phyloP scores from a whole-genome alignment of 805 yeast genomes.

The Zygoascus ofunaensis region DNA sequence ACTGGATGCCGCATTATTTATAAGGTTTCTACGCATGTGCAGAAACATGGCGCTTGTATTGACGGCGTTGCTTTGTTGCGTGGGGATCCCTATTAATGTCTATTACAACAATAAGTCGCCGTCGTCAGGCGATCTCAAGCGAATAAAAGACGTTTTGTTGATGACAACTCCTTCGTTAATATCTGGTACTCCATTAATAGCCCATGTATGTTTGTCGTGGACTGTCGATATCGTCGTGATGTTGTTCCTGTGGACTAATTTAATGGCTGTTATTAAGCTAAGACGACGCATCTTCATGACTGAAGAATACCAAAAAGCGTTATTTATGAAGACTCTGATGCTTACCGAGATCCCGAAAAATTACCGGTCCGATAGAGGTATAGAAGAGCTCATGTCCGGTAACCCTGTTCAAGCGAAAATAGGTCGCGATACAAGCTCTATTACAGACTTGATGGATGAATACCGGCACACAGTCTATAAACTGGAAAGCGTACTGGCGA shows the following conservation, averaged over 20 bases:
- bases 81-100: slow-evolving; percentile 32
- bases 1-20: slow-evolving; percentile 29
- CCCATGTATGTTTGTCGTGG: slow-evolving; percentile 30
- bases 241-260: slow-evolving; percentile 23
- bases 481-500: slow-evolving; percentile 24
- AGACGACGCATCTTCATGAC: slow-evolving; percentile 19
- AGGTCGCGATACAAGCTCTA: slow-evolving; percentile 23
- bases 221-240: slow-evolving; percentile 22
- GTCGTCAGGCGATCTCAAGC: slow-evolving; percentile 19
- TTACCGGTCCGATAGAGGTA: slow-evolving; percentile 21
- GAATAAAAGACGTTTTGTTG: slow-evolving; percentile 25
- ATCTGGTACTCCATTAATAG: slow-evolving; percentile 23
- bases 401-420: slow-evolving; percentile 18
- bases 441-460: slow-evolving; percentile 20
- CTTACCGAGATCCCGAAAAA: slow-evolving; percentile 24
- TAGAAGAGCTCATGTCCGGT: slow-evolving; percentile 13
- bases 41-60: slow-evolving; percentile 24
- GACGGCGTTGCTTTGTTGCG: slow-evolving; percentile 26
- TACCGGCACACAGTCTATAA: slow-evolving; percentile 19
- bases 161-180: slow-evolving; percentile 31
- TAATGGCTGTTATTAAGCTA: slow-evolving; percentile 19
- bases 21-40: slow-evolving; percentile 26
- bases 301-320: slow-evolving; percentile 17
- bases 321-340: slow-evolving; percentile 27
- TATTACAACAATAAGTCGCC: slow-evolving; percentile 22